Conservation (phyloP, 805 yeast species). For the Starmerella potacharoeniae region DNA sequence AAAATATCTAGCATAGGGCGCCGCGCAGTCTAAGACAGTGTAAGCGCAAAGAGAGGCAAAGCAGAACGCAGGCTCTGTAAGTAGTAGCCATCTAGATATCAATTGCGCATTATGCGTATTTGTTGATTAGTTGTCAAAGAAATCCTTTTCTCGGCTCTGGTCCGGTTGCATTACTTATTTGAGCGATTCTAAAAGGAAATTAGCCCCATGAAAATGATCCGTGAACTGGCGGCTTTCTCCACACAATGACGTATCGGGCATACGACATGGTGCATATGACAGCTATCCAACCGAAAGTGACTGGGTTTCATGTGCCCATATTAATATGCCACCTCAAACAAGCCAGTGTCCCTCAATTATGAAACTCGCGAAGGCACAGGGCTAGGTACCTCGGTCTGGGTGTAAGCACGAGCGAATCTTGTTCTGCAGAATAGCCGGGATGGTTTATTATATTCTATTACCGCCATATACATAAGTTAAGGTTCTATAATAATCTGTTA, state of each 20-base stretch:
- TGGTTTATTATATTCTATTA: conserved; percentile 1
- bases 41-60: too few species aligned
- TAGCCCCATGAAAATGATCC: background rate
- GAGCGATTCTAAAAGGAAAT: too few species aligned
- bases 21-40: background rate
- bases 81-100: too few species aligned
- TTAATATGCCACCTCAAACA: background rate
- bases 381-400: background rate
- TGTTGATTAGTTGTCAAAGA: too few species aligned
- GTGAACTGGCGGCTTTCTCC: background rate
- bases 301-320: background rate
- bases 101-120: too few species aligned
- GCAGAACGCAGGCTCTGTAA: background rate
- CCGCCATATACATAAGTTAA: conserved; percentile 3
- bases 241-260: background rate
- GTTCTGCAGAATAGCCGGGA: background rate
- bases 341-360: background rate
- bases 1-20: background rate
- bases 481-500: background rate
- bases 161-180: too few species aligned
- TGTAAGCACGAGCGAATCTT: background rate
- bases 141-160: too few species aligned
- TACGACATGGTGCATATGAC: background rate
- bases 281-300: background rate
- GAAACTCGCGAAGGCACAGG: conserved; percentile 2